phyloP scores from a whole-genome alignment of 352 stramenopile genomes.

The Phytophthora kernoviae region DNA sequence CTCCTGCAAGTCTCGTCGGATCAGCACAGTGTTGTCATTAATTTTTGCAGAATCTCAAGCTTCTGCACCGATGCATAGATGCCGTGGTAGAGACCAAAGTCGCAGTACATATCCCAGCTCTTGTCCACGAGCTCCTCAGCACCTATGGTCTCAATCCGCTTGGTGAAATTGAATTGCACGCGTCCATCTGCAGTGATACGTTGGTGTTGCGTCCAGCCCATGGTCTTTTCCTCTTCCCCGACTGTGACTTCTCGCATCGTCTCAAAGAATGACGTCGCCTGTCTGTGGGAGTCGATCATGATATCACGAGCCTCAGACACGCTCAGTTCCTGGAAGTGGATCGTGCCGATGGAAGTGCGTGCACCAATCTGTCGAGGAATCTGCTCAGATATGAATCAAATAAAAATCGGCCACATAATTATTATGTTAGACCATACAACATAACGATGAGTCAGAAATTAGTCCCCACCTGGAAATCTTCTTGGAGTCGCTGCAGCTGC shows the following conservation, averaged over 20 bases:
- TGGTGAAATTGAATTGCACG: slow-evolving; percentile 84
- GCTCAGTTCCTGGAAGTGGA: slow-evolving; percentile 64
- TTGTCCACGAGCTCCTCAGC: slow-evolving; percentile 73
- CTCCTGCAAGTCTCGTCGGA: slow-evolving; percentile 76
- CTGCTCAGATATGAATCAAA: slow-evolving; percentile 1
- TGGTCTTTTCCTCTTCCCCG: slow-evolving; percentile 61
- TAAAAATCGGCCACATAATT: background rate
- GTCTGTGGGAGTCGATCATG: slow-evolving; percentile 73
- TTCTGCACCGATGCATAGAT: slow-evolving; percentile 83
- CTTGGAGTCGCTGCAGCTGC: slow-evolving; percentile 69
- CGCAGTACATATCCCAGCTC: slow-evolving; percentile 84
- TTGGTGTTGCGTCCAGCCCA: slow-evolving; percentile 79
- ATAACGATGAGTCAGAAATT: background rate
- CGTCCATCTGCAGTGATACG: slow-evolving; percentile 65
- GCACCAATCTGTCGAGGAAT: slow-evolving; percentile 46
- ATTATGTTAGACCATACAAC: background rate
- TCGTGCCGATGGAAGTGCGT: slow-evolving; percentile 53
- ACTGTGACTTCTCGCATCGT: slow-evolving; percentile 43
- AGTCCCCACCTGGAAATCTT: slow-evolving; percentile 45
- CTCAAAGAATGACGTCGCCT: slow-evolving; percentile 76
- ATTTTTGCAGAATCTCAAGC: slow-evolving; percentile 79
- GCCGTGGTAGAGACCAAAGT: slow-evolving; percentile 74
- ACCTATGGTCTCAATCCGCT: slow-evolving; percentile 64
- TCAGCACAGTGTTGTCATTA: slow-evolving; percentile 80
- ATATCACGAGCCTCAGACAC: slow-evolving; percentile 56